Evolutionary conservation across 2,329 filamentous ascomycete species (phyloP).

Genomic region (Aspergillus pseudoglaucus): DNA sequence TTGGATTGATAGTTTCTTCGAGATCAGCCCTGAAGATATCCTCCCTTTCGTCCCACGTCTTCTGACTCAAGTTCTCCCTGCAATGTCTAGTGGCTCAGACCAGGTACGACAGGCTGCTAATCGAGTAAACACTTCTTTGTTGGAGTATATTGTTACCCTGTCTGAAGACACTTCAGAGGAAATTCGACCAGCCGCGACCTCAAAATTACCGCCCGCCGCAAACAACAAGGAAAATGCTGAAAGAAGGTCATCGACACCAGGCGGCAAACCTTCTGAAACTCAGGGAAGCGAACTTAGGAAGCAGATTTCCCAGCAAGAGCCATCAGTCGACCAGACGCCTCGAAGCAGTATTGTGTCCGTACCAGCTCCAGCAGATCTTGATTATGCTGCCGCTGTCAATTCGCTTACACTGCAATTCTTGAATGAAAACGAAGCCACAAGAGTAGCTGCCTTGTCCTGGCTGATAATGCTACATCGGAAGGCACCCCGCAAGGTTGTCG

Average conservation of each 20-base stretch:
- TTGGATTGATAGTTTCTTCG: constrained; percentile 95
- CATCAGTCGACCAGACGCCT: constrained; percentile 34
- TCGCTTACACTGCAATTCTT: constrained; percentile 88
- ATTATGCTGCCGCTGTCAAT: constrained; percentile 91
- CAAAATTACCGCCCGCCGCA: constrained; percentile 37
- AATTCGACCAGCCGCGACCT: constrained; percentile 26
- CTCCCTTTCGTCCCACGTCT: constrained; percentile 90
- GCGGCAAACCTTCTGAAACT: constrained; percentile 22
- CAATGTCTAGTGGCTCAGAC: constrained; percentile 87
- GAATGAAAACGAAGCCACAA: constrained; percentile 93
- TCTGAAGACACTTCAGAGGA: constrained; percentile 59
- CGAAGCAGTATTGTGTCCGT: constrained; percentile 43
- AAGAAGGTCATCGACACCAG: constrained; percentile 38
- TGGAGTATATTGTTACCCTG: constrained; percentile 89
- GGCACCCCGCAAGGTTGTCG: constrained; percentile 84
- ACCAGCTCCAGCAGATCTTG: constrained; percentile 59
- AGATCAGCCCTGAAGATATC: constrained; percentile 95
- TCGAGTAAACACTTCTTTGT: constrained; percentile 81
- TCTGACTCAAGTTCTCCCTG: constrained; percentile 82
- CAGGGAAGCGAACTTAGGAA: constrained; percentile 24
- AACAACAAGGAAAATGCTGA: constrained; percentile 32
- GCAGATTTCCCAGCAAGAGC: constrained; percentile 22
- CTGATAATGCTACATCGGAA: constrained; percentile 96
- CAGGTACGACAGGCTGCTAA: constrained; percentile 81
- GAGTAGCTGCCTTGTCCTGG: constrained; percentile 90